Conservation (phyloP, 192 early-diverging fungal genomes). For the Cladochytrium replicatum region DNA sequence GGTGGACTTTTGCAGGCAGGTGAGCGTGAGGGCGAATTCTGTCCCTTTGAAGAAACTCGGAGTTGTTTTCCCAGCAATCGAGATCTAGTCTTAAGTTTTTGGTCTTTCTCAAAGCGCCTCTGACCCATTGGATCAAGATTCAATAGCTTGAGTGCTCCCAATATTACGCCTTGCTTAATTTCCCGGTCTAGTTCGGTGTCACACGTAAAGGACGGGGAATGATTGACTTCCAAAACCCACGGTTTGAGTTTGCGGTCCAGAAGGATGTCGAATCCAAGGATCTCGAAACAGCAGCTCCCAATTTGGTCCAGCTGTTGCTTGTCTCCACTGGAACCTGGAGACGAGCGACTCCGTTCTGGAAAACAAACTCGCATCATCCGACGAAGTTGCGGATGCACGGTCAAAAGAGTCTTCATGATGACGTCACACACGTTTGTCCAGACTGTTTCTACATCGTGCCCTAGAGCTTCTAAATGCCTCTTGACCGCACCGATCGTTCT, state of each 20-base stretch:
- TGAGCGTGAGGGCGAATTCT: background rate
- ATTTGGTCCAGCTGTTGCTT: background rate
- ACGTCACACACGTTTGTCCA: conserved; percentile 38
- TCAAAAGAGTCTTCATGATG: conserved; percentile 44
- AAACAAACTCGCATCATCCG: conserved; percentile 38
- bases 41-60: conserved; percentile 14
- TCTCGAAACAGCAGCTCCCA: conserved; percentile 45
- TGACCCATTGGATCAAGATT: conserved; percentile 16
- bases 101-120: conserved; percentile 23
- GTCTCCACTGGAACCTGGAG: background rate
- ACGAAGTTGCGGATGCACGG: conserved; percentile 36
- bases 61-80: conserved; percentile 4
- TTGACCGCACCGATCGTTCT: conserved; percentile 30
- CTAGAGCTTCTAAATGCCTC: conserved; percentile 11
- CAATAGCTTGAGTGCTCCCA: conserved; percentile 33
- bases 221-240: conserved; percentile 54
- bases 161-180: conserved; percentile 42
- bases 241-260: conserved; percentile 48
- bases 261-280: conserved; percentile 53
- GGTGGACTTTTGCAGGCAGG: background rate
- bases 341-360: conserved; percentile 8
- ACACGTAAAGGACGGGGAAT: conserved; percentile 48
- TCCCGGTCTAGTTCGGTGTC: conserved; percentile 41
- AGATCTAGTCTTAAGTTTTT: conserved; percentile 20
- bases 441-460: conserved; percentile 12